These are phyloP conservation scores for Cinchona pubescens DNA, from an alignment of 257 asterid genomes.

Conservation along the genomic window DNA sequence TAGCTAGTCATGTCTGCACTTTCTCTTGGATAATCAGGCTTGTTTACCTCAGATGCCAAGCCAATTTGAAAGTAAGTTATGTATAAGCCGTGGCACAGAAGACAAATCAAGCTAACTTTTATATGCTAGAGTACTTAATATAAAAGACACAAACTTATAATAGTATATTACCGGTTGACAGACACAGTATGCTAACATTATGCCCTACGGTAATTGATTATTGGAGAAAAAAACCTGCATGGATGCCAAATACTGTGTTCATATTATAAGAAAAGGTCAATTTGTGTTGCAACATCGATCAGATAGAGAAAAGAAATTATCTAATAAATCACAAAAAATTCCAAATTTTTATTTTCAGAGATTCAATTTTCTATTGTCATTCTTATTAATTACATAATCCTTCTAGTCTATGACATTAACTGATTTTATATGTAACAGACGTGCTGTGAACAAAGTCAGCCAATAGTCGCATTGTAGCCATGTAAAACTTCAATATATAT, in stretches of 20 bases:
- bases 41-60: neutral
- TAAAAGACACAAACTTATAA: slow-evolving; percentile 11
- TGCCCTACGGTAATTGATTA: slow-evolving; percentile 63
- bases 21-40: neutral
- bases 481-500: neutral
- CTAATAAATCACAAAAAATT: neutral
- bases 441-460: neutral
- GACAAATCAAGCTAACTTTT: neutral
- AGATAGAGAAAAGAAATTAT: neutral
- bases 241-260: neutral
- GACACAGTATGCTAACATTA: slow-evolving; percentile 65
- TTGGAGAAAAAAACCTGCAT: slow-evolving; percentile 91
- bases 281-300: too few relatives aligned
- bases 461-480: neutral
- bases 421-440: neutral
- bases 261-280: too few relatives aligned
- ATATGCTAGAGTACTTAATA: too few relatives aligned
- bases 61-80: neutral
- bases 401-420: neutral
- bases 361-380: neutral
- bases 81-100: neutral
- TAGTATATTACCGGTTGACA: slow-evolving; percentile 66
- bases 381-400: neutral
- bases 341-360: neutral
- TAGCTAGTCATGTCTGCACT: neutral